phyloP scores from a whole-genome alignment of 2,329 filamentous ascomycete species.

The Cordyceps fumosorosea region DNA sequence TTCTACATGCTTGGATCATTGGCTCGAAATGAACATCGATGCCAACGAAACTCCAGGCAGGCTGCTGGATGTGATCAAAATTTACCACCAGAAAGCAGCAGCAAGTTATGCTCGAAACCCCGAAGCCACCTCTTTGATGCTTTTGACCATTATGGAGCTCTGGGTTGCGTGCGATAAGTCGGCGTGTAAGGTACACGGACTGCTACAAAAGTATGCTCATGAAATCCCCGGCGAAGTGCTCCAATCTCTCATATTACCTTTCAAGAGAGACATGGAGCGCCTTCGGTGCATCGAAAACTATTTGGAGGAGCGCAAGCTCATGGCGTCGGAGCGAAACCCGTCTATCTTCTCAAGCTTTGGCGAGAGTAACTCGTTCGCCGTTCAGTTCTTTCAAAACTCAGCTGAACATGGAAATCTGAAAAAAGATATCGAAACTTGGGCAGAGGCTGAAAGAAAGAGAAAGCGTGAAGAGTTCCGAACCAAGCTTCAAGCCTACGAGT shows the following conservation, averaged over 20 bases:
- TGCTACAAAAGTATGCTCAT: conserved; percentile 42
- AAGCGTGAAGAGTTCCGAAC: background rate
- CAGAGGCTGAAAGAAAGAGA: background rate
- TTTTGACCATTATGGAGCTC: conserved; percentile 48
- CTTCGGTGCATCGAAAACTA: conserved; percentile 40
- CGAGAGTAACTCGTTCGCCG: background rate
- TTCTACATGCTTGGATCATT: too few species aligned
- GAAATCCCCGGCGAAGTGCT: conserved; percentile 33
- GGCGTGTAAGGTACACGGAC: conserved; percentile 28
- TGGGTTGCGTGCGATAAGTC: conserved; percentile 52
- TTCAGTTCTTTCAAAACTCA: background rate
- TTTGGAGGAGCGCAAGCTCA: conserved; percentile 20
- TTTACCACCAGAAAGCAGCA: conserved; percentile 27
- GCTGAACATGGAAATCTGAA: background rate
- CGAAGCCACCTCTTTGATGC: conserved; percentile 43
- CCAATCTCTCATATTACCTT: conserved; percentile 38
- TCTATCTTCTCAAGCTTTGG: background rate
- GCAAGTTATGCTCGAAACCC: conserved; percentile 33
- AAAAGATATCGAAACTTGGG: background rate
- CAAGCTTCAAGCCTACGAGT: too few species aligned
- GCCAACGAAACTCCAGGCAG: conserved; percentile 20
- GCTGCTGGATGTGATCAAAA: conserved; percentile 24
- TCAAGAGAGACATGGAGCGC: conserved; percentile 36
- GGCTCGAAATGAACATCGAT: conserved; percentile 12
- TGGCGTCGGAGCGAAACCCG: background rate